Conservation (phyloP, 345 rosid genomes). For the Syzygium jambos region DNA sequence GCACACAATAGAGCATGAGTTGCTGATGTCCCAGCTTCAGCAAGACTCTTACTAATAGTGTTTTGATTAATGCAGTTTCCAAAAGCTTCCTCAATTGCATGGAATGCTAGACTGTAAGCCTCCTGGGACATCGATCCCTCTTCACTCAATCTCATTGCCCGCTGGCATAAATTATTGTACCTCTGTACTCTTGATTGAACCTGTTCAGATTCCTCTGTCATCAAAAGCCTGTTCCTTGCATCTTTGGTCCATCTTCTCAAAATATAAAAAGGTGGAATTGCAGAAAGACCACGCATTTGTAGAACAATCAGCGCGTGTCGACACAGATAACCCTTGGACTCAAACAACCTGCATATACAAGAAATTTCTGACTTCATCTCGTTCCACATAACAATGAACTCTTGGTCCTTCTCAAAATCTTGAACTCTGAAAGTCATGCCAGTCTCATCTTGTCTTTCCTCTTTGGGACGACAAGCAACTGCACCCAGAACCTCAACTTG, state of each 20-base stretch:
- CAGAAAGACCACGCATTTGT: constrained; percentile 36
- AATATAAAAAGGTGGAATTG: constrained; percentile 37
- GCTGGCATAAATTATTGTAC: constrained; percentile 36
- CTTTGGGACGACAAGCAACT: constrained; percentile 48
- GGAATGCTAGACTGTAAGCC: constrained; percentile 32
- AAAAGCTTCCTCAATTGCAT: constrained; percentile 32
- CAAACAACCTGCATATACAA: constrained; percentile 37
- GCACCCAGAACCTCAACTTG: constrained; percentile 49
- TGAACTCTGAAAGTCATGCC: constrained; percentile 30
- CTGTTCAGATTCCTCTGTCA: constrained; percentile 31
- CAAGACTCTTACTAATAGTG: constrained; percentile 29
- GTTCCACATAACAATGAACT: constrained; percentile 37
- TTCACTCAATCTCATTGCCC: constrained; percentile 41
- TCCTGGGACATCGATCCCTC: constrained; percentile 48
- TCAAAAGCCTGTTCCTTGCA: constrained; percentile 29
- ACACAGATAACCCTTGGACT: constrained; percentile 43
- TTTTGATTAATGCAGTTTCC: constrained; percentile 31
- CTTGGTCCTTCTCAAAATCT: constrained; percentile 38
- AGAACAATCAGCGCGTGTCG: constrained; percentile 56
- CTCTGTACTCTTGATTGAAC: constrained; percentile 43
- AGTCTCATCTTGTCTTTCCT: constrained; percentile 34
- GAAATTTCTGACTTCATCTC: constrained; percentile 28
- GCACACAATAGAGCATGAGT: constrained; percentile 30
- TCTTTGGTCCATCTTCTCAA: constrained; percentile 53
- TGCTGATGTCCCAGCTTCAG: constrained; percentile 31